Base-by-base conservation (phyloP, 306 rosid species). In the Corylus americana region DNA sequence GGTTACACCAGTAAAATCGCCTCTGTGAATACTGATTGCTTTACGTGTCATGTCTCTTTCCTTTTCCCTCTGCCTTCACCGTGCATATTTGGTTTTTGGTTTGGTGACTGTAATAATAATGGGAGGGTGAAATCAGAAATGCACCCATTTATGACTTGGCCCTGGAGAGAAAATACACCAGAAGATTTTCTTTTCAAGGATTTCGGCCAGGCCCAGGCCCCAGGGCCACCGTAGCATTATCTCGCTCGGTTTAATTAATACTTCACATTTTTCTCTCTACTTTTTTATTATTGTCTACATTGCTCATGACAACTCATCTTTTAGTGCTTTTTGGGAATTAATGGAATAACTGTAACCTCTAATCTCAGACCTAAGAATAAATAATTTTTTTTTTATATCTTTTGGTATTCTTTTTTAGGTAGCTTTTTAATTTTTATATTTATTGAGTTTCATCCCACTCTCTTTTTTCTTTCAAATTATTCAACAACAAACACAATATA, bases 51-150 rank as follows among this genome's bases (percentile, higher is more conserved):
- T 29, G 13, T 45, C 47, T 51, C 16, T 70, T 25, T 44, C 16
- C 27, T 18, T 62, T n/a, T 62, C 11, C 31, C 66, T 25, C 2
- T 71, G 10, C 37, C n/a, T 54, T 74, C 37, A 51, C 48, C 55
- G 54, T 74, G 50, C 64, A 45, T 55, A 53, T 53, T 66, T 11
- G 17, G 35, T 71, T 77, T 42, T 73, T 7, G 58, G 27, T 70
- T 74, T 70, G 29, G 66, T 17, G 29, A 42, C 18, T 7, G 17
- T 59, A 59, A 59, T 37, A 18, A 39, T 37, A 3, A 4, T 14
- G 49, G 44, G 8, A 4, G 14, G 71, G 11, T 49, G 14, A 49
- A 11, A 49, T 49, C 53, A 10, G 66, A 59, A 29, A 25, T 11
- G 37, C 12, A 16, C 7, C 13, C 11, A 42, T 67, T 67, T 11